Evolutionary conservation across 2,329 filamentous ascomycete genomes (phyloP).

Genomic region (Pseudogymnoascus sp.): DNA sequence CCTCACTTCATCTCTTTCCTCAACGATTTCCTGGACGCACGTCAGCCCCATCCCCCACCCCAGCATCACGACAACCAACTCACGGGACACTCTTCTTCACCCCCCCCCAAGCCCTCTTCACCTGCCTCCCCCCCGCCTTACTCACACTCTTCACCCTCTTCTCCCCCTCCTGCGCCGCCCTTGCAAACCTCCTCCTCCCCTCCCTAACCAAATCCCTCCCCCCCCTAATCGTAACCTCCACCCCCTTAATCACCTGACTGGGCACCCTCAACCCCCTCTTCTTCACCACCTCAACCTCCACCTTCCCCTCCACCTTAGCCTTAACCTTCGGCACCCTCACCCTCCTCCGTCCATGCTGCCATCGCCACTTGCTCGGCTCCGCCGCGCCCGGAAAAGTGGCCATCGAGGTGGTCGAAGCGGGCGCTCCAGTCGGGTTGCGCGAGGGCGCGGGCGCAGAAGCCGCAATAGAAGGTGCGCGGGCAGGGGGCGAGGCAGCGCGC

Average conservation of each 20-base stretch:
- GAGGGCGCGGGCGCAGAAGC: constrained; percentile 61
- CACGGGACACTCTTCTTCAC: not conserved
- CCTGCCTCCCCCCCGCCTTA: not conserved
- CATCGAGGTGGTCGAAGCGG: constrained; percentile 67
- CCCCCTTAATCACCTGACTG: not conserved
- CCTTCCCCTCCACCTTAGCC: not conserved
- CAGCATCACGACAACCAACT: not conserved
- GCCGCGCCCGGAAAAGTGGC: constrained; percentile 53
- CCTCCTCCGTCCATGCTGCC: not conserved
- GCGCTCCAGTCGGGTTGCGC: constrained; percentile 47
- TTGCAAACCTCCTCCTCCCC: not conserved
- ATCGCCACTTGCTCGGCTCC: not conserved
- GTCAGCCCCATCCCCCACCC: not conserved
- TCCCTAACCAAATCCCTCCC: not conserved
- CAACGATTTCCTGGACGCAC: not conserved
- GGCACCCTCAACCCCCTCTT: not conserved
- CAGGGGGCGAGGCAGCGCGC: constrained; percentile 36
- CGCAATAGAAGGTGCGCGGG: constrained; percentile 73
- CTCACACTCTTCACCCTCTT: not conserved
- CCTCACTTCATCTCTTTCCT: not conserved
- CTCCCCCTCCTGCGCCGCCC: not conserved
- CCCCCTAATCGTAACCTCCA: not conserved
- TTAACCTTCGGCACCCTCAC: not conserved
- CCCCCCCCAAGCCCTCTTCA: not conserved
- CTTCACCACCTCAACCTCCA: not conserved